Base-by-base conservation (phyloP, 2,329 filamentous ascomycete species). In the Aspergillus ibericus region DNA sequence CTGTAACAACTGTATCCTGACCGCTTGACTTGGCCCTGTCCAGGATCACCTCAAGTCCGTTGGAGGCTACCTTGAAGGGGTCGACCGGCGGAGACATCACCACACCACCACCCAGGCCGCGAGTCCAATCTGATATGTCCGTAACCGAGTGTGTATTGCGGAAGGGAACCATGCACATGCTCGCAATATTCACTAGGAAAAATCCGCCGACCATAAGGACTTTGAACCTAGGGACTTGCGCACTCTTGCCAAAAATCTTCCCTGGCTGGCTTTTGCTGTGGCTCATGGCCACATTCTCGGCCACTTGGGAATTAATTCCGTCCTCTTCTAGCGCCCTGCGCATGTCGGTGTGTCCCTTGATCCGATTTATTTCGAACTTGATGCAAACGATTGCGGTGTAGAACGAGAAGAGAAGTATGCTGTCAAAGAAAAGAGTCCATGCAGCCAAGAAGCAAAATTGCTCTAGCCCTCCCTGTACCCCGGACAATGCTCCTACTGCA, bases 391-490 rank as follows among this genome's bases (percentile, higher is more conserved):
- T 97, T 1, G 95, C 91, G 13, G 93, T 97, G 80, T 96, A 98
- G 78, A 99, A 98, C 50, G 93, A 96, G 78, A 99, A 96, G 35
- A 99, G 88, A 63, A 99, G 82, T 60, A 96, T 82, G 76, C 92
- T 92, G 78, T 99, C 95, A 72, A 98, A 99, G 77, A 97, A 88
- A 53, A 99, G 79, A 61, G 97, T 97, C 95, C 93, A 98, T 1
- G 93, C 92, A 7, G 93, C 95, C 29, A 99, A 82, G 83, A 99
- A 98, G 80, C 95, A 99, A 78, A 99, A 99, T 72, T 97, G 95
- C 75, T 95, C 90, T 9, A 99, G 86, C 49, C 95, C 95, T 58
- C 95, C 95, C 76, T 98, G 93, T 3, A 99, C 93, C 34, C 95
- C 95, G 52, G 95, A 98, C 25, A 90, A 90, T 63, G 95, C 93